Base-by-base conservation (phyloP, 208 protist genomes). In the Acanthamoeba healyi region DNA sequence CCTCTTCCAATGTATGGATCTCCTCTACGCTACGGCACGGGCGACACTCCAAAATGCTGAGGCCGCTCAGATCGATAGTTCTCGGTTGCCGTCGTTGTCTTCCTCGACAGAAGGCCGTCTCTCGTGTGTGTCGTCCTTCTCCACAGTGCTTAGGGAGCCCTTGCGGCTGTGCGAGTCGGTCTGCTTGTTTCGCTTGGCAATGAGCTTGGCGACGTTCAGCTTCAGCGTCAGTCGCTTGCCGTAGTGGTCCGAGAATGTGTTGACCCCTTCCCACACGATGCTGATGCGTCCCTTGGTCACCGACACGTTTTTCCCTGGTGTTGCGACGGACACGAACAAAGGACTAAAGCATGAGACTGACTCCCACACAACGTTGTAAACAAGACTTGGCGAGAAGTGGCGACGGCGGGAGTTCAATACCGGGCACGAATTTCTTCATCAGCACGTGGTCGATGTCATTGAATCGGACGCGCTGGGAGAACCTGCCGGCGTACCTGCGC, bases 371-470 rank as follows among this genome's bases (percentile, higher is more conserved):
- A n/a, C n/a, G n/a, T n/a, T n/a, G n/a, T n/a, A n/a, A n/a, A n/a
- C n/a, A n/a, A n/a, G n/a, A n/a, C 44, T 4, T 15, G 44, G 44
- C 44, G 44, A 49, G 3, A 7, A 56, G 49, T 22, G 44, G 12
- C 7, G 12, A 49, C 7, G 44, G 44, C 44, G 44, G 44, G 44
- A 12, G 44, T 49, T 4, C 12, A 49, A 12, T 70, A 70, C 61
- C 61, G 29, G 61, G 61, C 24, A 70, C 14, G n/a, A 36, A 70
- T 36, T 70, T 70, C 61, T 70, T 70, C 61, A 70, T 70, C 29
- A 70, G 61, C 19, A 70, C 61, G 32, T 70, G 61, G 61, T 70
- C 61, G 32, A 70, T 70, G 61, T 70, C 61, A n/a, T 70, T 70
- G 61, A 70, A 70, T 34, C 61, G 61, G 26, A 70, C 61, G 6